A percentile compares a stretch with the other conserved stretches of the same genome.
Evolutionary conservation across 352 stramenopile species (phyloP).

Genomic region (Globisporangium paroecandrum): DNA sequence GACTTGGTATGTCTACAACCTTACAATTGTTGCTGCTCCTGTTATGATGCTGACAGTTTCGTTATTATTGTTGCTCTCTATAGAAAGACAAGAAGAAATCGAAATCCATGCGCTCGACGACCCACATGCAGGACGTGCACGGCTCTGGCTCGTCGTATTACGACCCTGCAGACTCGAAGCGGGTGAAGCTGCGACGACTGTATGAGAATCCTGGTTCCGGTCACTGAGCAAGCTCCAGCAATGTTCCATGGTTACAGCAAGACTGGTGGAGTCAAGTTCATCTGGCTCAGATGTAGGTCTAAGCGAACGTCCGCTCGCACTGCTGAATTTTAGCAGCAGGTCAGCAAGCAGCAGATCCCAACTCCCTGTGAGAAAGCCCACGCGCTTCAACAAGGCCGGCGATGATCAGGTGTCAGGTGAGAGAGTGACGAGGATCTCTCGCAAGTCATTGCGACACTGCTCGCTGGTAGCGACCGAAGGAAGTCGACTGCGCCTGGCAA

Average conservation of each 20-base stretch:
- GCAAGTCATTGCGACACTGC: not conserved
- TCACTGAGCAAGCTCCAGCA: slow-evolving; percentile 25
- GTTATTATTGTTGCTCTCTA: slow-evolving; percentile 15
- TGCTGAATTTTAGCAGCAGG: not conserved
- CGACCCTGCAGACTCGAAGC: slow-evolving; percentile 22
- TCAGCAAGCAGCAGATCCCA: not conserved
- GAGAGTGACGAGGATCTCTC: not conserved
- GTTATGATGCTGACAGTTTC: not conserved
- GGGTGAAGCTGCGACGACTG: slow-evolving; percentile 45
- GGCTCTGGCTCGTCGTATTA: slow-evolving; percentile 13
- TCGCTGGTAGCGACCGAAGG: not conserved
- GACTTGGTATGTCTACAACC: slow-evolving; percentile 27
- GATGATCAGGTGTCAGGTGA: not conserved
- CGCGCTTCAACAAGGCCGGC: not conserved
- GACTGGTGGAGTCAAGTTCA: not conserved
- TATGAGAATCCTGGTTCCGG: slow-evolving; percentile 34
- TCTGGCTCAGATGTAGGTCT: not conserved
- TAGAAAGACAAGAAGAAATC: slow-evolving; percentile 37
- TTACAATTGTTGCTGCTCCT: not conserved
- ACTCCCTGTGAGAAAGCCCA: not conserved
- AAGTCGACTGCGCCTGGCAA: not conserved
- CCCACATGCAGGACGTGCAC: slow-evolving; percentile 27
- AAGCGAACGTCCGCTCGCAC: not conserved
- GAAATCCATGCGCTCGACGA: slow-evolving; percentile 49
- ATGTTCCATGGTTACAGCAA: not conserved